phyloP scores from a whole-genome alignment of 345 rosid genomes.

The Salix purpurea region DNA sequence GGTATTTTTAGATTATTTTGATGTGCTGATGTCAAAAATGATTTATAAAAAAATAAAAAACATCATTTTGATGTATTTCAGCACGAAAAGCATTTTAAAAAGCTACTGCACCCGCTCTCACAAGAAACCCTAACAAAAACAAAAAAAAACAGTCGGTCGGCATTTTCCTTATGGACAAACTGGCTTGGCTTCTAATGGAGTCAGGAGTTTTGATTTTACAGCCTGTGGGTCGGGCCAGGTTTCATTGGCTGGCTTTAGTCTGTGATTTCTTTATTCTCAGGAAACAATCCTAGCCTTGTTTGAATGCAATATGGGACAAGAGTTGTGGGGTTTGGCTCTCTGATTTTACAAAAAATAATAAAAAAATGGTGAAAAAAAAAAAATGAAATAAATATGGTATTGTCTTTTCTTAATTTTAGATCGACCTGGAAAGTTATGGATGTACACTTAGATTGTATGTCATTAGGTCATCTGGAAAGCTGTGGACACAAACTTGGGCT shows the following conservation, averaged over 20 bases:
- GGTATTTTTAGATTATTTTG: too few relatives aligned
- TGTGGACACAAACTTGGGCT: neutral
- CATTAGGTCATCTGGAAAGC: neutral
- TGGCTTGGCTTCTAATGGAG: conserved; percentile 23
- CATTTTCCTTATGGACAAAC: conserved; percentile 27
- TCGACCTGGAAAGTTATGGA: neutral
- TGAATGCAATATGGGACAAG: neutral
- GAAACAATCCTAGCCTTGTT: neutral
- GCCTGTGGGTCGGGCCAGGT: conserved; percentile 5
- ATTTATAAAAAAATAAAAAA: too few relatives aligned
- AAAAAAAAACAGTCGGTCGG: conserved; percentile 16
- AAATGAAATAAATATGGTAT: neutral
- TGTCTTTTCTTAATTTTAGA: neutral
- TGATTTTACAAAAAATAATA: neutral
- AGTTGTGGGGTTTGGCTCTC: neutral
- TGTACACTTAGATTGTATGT: neutral
- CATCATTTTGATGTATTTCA: too few relatives aligned
- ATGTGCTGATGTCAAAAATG: too few relatives aligned
- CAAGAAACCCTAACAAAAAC: neutral
- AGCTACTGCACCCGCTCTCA: too few relatives aligned
- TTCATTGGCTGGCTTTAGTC: neutral
- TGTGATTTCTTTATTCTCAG: neutral
- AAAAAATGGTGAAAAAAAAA: neutral
- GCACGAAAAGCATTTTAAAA: neutral
- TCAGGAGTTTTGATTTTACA: conserved; percentile 17